Percentiles rank a stretch among this genome's conserved stretches.
These are phyloP conservation scores for Alternaria sp. DNA, from an alignment of 2,329 filamentous ascomycete genomes.

Conservation along the genomic window DNA sequence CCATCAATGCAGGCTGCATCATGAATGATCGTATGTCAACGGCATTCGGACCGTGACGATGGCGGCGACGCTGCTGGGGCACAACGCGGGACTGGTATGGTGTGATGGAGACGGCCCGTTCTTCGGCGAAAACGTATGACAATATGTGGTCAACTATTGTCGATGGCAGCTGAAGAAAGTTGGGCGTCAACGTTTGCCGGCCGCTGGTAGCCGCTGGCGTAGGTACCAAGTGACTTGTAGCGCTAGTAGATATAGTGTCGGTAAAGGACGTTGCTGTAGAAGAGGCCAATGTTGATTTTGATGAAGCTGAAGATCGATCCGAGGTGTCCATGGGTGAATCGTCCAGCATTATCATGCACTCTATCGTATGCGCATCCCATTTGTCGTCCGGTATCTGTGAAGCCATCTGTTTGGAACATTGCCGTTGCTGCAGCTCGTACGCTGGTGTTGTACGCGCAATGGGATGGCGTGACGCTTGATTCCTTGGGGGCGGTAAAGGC, in stretches of 20 bases:
- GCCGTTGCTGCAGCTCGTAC: neutral
- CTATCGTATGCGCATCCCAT: constrained; percentile 3
- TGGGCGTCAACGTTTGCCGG: constrained; percentile 6
- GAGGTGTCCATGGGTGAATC: neutral
- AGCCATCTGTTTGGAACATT: neutral
- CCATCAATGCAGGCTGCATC: constrained; percentile 15
- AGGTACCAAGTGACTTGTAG: neutral
- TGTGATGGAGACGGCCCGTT: constrained; percentile 25
- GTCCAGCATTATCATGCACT: constrained; percentile 13
- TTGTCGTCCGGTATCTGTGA: neutral
- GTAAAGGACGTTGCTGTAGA: constrained; percentile 20
- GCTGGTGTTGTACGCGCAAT: neutral
- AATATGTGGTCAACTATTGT: constrained; percentile 32
- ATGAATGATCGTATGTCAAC: constrained; percentile 31
- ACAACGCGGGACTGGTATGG: constrained; percentile 19
- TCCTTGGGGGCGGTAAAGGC: constrained; percentile 8
- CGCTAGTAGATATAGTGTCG: neutral
- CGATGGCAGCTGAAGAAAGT: constrained; percentile 24
- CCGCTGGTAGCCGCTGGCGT: neutral
- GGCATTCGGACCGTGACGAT: constrained; percentile 27
- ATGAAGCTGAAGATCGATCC: constrained; percentile 9
- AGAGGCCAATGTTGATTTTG: constrained; percentile 16
- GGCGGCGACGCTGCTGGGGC: constrained; percentile 27
- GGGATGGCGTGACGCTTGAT: neutral
- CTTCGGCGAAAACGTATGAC: constrained; percentile 28